Evolutionary conservation across 139 green algal species (phyloP), one percentile per base, ranked within the genome.

Genomic region (Haematococcus lacustris): DNA sequence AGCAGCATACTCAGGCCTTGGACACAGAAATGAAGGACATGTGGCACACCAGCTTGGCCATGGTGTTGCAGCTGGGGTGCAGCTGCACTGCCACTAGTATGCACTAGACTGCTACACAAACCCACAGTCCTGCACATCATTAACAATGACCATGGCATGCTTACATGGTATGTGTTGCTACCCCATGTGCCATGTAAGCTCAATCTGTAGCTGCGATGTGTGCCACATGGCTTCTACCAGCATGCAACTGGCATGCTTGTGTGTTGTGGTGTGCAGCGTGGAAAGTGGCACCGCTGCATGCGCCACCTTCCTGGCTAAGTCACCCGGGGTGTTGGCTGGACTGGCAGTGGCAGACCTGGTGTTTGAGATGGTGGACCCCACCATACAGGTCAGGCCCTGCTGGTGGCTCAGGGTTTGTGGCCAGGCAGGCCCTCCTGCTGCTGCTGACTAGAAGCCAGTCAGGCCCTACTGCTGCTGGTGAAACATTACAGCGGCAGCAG

Each of bases 231-330:
- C 50, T 28, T 3, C n/a, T 40, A n/a, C 34, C 23, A 21, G 6
- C 33, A 35, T 53, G 3, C 35, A 32, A 25, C 57, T 37, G 57
- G 28, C 25, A 33, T 53, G 9, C 43, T 17, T 17, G 43, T 53
- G 9, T 28, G 9, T 17, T 53, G 9, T 9, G 9, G 9, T 17
- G 9, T 61, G 61, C 88, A 96, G 91, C 7, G 90, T 98, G 17
- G 83, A 90, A 0, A 75, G 80, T 7, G 74, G 68, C 35, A 93
- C 83, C 0, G 73, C 83, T 57, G 93, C 90, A 17, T 75, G 71
- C 1, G 95, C 88, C 13, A 89, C 82, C 6, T 98, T 99, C 71
- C 71, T 98, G 23, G 91, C 94, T 3, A 98, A 99, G 76, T 89
- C 84, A 17, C 75, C 89, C 26, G 95, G 95, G 4, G 81, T 96